phyloP scores from a whole-genome alignment of 495 filamentous ascomycete species.

The Aspergillus conjunctus region DNA sequence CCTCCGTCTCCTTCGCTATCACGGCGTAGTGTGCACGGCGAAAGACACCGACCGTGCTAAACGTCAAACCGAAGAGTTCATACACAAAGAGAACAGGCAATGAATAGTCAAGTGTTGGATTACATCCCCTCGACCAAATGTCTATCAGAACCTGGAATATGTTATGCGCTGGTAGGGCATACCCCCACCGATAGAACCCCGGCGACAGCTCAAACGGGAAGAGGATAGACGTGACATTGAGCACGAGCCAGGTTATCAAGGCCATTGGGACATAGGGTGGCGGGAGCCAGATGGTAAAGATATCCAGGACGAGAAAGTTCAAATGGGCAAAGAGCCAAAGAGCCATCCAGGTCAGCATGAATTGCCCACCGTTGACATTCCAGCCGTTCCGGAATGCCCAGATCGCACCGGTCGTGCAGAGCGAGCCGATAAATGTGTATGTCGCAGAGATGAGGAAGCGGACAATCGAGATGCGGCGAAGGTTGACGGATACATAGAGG shows the following conservation, averaged over 20 bases:
- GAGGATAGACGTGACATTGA: conserved; percentile 50
- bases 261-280: conserved; percentile 46
- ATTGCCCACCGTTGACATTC: conserved; percentile 50
- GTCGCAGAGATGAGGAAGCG: conserved; percentile 41
- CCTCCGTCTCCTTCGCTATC: conserved; percentile 37
- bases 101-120: conserved; percentile 10
- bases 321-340: conserved; percentile 56
- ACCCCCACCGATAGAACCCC: conserved; percentile 50
- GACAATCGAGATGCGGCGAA: conserved; percentile 44
- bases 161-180: conserved; percentile 49
- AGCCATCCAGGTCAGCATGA: conserved; percentile 47
- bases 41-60: conserved; percentile 44
- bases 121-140: conserved; percentile 44
- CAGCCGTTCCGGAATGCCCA: conserved; percentile 54
- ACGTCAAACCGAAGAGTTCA: conserved; percentile 33
- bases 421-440: conserved; percentile 50
- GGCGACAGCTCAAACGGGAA: conserved; percentile 51
- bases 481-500: conserved; percentile 39
- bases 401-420: conserved; percentile 49
- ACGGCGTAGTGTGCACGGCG: conserved; percentile 40
- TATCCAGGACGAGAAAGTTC: conserved; percentile 53
- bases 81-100: conserved; percentile 18
- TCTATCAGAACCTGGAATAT: conserved; percentile 47
- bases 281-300: conserved; percentile 49
- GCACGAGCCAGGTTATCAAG: conserved; percentile 51